Conservation (phyloP, 2,329 filamentous ascomycete genomes). For the Diplodia mutila region DNA sequence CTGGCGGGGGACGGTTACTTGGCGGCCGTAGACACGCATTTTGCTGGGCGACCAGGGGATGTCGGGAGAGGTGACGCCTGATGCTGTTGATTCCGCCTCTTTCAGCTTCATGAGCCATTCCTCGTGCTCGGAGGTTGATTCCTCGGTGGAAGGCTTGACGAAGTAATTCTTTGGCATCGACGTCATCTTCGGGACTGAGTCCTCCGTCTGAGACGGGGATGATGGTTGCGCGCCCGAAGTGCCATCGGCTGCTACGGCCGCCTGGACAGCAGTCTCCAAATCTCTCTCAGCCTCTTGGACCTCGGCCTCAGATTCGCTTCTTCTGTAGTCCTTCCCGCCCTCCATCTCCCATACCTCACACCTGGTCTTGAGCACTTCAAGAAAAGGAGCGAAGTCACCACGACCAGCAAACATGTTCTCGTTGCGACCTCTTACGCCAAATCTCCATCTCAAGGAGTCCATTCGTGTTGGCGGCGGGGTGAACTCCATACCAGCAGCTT, state of each 20-base stretch:
- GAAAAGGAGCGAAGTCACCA: slow-evolving; percentile 75
- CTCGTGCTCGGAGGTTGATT: slow-evolving; percentile 16
- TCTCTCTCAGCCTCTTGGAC: neutral
- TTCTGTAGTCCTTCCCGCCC: slow-evolving; percentile 69
- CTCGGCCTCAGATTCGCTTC: slow-evolving; percentile 45
- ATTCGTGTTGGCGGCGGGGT: slow-evolving; percentile 57
- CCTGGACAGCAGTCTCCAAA: neutral
- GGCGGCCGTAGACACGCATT: slow-evolving; percentile 65
- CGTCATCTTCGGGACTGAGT: slow-evolving; percentile 32
- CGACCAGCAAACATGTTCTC: slow-evolving; percentile 40
- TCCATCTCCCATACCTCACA: slow-evolving; percentile 88
- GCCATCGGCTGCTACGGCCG: neutral
- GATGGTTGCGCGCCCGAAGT: neutral
- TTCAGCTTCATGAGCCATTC: slow-evolving; percentile 7
- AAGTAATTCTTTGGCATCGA: slow-evolving; percentile 41
- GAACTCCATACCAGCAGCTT: slow-evolving; percentile 73
- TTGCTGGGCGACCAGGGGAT: slow-evolving; percentile 51
- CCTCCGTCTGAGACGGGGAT: neutral
- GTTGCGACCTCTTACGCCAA: slow-evolving; percentile 47
- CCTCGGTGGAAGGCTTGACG: slow-evolving; percentile 35
- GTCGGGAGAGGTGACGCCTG: slow-evolving; percentile 13
- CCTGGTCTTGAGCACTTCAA: slow-evolving; percentile 74
- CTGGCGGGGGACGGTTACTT: slow-evolving; percentile 62
- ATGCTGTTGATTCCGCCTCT: slow-evolving; percentile 10
- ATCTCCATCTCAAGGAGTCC: slow-evolving; percentile 55